Percentiles rank a stretch among this genome's conserved stretches.
Evolutionary conservation across 75 land plant genomes (phyloP).

Genomic region (Adiantum capillusveneris): DNA sequence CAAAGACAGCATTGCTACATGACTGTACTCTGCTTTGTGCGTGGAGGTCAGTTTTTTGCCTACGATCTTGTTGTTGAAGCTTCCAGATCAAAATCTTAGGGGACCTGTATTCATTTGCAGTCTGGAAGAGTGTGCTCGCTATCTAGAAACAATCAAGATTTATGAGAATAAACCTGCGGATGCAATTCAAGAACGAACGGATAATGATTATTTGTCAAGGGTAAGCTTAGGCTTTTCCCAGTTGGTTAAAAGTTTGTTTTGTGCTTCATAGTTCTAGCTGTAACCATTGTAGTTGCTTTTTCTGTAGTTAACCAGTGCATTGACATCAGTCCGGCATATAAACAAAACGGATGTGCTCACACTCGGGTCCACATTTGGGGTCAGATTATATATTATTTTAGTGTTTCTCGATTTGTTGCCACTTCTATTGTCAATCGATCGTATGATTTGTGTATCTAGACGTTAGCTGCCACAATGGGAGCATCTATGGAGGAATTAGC

Average conservation of each 20-base stretch:
- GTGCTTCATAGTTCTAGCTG: background rate
- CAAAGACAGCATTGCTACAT: slow-evolving; percentile 87
- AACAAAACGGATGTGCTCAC: slow-evolving; percentile 92
- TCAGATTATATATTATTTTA: slow-evolving; percentile 14
- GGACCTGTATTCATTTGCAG: slow-evolving; percentile 22
- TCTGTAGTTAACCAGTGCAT: slow-evolving; percentile 61
- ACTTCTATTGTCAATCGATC: too few species aligned
- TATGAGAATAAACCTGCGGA: slow-evolving; percentile 98
- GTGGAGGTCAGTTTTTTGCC: slow-evolving; percentile 60
- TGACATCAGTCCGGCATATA: slow-evolving; percentile 75
- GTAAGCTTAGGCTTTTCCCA: slow-evolving; percentile 27
- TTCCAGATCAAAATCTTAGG: background rate
- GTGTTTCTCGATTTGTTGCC: too few species aligned
- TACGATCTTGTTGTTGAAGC: background rate
- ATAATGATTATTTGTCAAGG: slow-evolving; percentile 86
- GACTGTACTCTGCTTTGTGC: slow-evolving; percentile 96
- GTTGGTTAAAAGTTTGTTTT: background rate
- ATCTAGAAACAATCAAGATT: slow-evolving; percentile 90
- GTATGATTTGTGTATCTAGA: slow-evolving; percentile 24
- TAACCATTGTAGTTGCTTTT: too few species aligned
- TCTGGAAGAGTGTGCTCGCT: slow-evolving; percentile 95
- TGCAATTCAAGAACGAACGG: slow-evolving; percentile 76
- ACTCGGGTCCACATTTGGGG: slow-evolving; percentile 94
- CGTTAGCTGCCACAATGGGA: slow-evolving; percentile 73
- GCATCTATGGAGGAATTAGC: slow-evolving; percentile 99